These are phyloP conservation scores for Populus tomentosa DNA, from an alignment of 441 rosid species.

Conservation along the genomic window DNA sequence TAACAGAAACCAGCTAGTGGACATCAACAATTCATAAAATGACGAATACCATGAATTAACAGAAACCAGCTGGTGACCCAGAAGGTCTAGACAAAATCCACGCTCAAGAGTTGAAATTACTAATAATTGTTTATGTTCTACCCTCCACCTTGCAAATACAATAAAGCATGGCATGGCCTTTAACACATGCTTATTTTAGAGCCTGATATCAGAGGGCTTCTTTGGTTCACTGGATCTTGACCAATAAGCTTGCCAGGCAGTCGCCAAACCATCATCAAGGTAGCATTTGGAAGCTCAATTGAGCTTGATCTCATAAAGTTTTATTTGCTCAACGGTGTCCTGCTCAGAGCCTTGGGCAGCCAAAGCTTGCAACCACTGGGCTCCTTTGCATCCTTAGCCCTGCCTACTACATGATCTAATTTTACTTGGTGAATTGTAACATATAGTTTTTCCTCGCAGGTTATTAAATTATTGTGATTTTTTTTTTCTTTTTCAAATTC, in stretches of 20 bases:
- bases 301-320: not conserved
- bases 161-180: not conserved
- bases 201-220: not conserved
- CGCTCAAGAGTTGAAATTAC: no score
- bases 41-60: no score
- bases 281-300: not conserved
- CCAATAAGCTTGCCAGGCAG: not conserved
- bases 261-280: not conserved
- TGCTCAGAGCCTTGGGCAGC: not conserved
- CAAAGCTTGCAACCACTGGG: no score
- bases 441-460: not conserved
- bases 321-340: not conserved
- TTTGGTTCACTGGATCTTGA: not conserved
- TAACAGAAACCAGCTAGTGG: no score
- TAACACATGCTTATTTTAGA: not conserved
- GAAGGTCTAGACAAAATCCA: no score
- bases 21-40: no score
- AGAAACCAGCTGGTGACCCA: no score
- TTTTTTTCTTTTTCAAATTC: not conserved
- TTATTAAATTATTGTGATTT: not conserved
- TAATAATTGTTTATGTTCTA: no score
- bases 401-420: no score
- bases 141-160: not conserved
- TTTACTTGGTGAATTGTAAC: not conserved
- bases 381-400: no score